Base-by-base conservation (phyloP, 2,329 filamentous ascomycete species). In the Monilinia laxa region DNA sequence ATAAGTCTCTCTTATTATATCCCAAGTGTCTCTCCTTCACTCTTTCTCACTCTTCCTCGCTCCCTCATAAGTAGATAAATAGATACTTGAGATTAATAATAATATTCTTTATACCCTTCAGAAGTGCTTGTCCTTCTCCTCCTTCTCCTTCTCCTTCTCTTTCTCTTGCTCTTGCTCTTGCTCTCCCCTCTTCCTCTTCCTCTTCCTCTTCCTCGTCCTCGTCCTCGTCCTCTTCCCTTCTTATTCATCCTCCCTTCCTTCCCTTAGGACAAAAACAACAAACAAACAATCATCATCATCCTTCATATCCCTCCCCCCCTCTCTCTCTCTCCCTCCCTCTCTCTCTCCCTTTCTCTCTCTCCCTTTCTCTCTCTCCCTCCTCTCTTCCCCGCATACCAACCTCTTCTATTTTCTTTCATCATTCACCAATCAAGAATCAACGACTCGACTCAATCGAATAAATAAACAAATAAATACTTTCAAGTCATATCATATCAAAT, bases 321-420 rank as follows among this genome's bases (percentile, higher is more conserved):
- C 40, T 42, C 40, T 42, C 16, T 11, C 3, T 35, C 31, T 35
- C 5, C 31, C 7, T 16, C n/a, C n/a, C n/a, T 49, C 40, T 16
- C 40, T 23, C 56, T 31, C 40, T n/a, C 40, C 4, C 28, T 28
- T 25, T 42, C 40, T 42, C 16, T 11, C 3, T 35, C 31, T 35
- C 5, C 31, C 7, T 16, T n/a, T n/a, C n/a, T n/a, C n/a, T n/a
- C n/a, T n/a, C 40, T 14, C 2, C 9, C 10, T 16, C 16, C 56
- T 14, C 42, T 45, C 40, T 16, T 47, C 42, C 25, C 57, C 42
- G 42, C 57, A 59, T 35, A 59, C 57, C 57, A 59, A 49, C 57
- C 57, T 49, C 42, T 49, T 59, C 3, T 12, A 47, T 59, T 59
- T 59, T 31, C 57, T 59, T 59, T 59, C 42, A 59, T 59, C 57